These are phyloP conservation scores for Chlamydomonas incerta DNA, from an alignment of 139 green algal genomes.

Conservation along the genomic window DNA sequence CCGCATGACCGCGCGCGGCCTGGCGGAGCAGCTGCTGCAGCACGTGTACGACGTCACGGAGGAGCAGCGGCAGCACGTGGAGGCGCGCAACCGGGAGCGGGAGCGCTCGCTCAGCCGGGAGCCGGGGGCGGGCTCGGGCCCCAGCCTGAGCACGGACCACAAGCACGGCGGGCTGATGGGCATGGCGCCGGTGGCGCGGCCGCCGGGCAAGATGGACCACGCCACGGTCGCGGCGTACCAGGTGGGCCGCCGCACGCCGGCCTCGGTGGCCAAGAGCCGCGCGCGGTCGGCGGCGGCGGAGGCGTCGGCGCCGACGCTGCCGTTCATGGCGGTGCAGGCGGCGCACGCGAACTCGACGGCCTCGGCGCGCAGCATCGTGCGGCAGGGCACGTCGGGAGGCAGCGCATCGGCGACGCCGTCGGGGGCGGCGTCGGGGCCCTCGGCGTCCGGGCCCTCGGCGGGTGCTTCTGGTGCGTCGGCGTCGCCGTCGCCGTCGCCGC, in stretches of 20 bases:
- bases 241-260: conserved; percentile 20
- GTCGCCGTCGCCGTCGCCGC: too few species aligned
- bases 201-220: conserved; percentile 58
- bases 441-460: too few species aligned
- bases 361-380: background rate
- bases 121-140: background rate
- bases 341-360: background rate
- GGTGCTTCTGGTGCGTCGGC: too few species aligned
- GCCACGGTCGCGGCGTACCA: conserved; percentile 46
- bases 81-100: conserved; percentile 31
- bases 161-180: conserved; percentile 21
- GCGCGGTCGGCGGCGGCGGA: background rate
- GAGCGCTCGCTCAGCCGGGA: conserved; percentile 3
- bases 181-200: conserved; percentile 2
- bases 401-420: background rate
- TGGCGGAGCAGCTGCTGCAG: conserved; percentile 44
- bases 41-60: conserved; percentile 44
- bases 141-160: conserved; percentile 8
- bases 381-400: background rate
- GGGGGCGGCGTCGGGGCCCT: background rate
- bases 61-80: conserved; percentile 34
- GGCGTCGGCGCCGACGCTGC: background rate
- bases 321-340: conserved; percentile 28
- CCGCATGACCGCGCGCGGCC: conserved; percentile 9
- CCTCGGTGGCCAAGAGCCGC: background rate